Evolutionary conservation across 1,284 basidiomycete species (phyloP), one percentile per base, ranked within the genome.

Genomic region (Sporisorium reilianum): DNA sequence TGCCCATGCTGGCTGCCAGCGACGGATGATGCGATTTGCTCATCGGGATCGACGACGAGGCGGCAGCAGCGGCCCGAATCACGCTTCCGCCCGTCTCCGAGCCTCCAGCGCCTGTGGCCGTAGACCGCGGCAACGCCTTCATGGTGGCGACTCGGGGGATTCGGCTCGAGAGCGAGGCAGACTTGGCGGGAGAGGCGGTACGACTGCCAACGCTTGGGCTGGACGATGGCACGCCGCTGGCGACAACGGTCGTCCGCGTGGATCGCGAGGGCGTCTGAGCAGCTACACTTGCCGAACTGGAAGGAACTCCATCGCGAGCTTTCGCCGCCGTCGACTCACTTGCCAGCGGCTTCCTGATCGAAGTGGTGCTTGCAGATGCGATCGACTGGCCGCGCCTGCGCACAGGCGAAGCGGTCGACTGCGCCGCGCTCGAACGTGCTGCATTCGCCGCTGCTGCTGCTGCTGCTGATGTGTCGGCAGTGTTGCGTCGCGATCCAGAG

Each of bases 1-100:
- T 78, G 55, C 80, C 80, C 63, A 82, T 70, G 65, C 73, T 80
- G 23, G 80, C 75, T 6, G 79, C 79, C 12, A 82, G 63, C 16
- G 80, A 79, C 1, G 77, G 56, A n/a, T 70, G 66, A 26, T 67
- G 70, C 42, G 79, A 65, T 50, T 78, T 79, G 69, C 77, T 79
- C 41, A 55, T 64, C 9, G 74, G 54, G 18, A 75, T 56, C 36
- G 64, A 61, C 18, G 73, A 64, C 14, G 67, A 64, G 3, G 57
- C 60, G 12, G 67, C 59, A n/a, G 67, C 67, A 23, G 55, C 64
- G 14, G 63, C 58, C 23, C 64, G 52, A n/a, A 54, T 59, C 8
- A 67, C 52, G 40, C 54, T 64, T 12, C 60, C 64, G 30, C 57
- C 49, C 52, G 48, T 51, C 9, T 74, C 71, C 14, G 65, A 48